phyloP scores from a whole-genome alignment of 208 protist species.

The Wallacemonas sp. region DNA sequence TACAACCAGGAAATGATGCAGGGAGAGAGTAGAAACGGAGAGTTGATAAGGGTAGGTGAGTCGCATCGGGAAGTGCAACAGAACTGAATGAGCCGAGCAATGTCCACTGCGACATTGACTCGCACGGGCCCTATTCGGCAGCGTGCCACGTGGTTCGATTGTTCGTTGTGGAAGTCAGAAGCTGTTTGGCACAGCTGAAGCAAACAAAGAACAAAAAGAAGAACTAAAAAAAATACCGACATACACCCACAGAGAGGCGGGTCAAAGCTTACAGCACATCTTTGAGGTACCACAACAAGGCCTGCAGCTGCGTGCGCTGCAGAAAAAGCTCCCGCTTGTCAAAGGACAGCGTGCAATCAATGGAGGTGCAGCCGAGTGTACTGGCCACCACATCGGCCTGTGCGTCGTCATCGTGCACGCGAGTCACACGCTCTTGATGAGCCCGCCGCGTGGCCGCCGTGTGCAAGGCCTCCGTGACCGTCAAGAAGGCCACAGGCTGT shows the following conservation, averaged over 20 bases:
- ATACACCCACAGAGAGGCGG: constrained; percentile 2
- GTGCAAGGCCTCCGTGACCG: not conserved
- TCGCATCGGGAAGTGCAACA: no score
- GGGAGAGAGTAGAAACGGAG: no score
- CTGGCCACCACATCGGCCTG: not conserved
- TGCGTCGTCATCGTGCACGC: not conserved
- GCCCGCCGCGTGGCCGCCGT: not conserved
- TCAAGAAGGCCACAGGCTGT: constrained; percentile 10
- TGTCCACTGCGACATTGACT: no score
- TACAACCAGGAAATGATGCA: no score
- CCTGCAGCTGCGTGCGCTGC: constrained; percentile 51
- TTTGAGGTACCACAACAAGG: constrained; percentile 40
- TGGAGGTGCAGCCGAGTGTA: constrained; percentile 48
- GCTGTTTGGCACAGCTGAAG: not conserved
- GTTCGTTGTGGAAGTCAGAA: no score
- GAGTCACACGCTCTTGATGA: not conserved
- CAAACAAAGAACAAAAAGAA: constrained; percentile 4
- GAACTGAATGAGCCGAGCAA: no score
- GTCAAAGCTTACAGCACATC: constrained; percentile 14
- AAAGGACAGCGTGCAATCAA: constrained; percentile 72
- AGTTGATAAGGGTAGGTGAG: no score
- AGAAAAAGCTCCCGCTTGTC: constrained; percentile 56
- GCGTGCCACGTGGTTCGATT: no score
- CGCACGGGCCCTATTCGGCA: no score
- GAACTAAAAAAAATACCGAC: constrained; percentile 12